Percentiles rank a stretch among this genome's conserved stretches.
These are phyloP conservation scores for Xylariaceae sp. DNA, from an alignment of 2,329 filamentous ascomycete genomes.

Conservation along the genomic window DNA sequence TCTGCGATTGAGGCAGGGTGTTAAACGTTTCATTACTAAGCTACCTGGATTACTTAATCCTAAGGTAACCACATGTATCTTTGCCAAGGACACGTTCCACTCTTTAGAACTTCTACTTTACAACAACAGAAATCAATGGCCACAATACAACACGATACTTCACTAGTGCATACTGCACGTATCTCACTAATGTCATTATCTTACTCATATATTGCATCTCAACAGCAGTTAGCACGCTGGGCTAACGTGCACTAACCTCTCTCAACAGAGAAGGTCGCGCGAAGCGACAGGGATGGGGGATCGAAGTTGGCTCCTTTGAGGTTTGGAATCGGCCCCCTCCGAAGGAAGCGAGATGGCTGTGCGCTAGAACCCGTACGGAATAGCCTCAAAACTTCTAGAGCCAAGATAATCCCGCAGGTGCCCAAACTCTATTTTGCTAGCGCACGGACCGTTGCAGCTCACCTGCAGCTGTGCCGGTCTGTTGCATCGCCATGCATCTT, in stretches of 20 bases:
- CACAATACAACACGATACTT: too few relatives aligned
- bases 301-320: not conserved
- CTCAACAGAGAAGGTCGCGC: not conserved
- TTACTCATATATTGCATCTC: too few relatives aligned
- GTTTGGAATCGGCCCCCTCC: not conserved
- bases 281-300: not conserved
- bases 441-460: not conserved
- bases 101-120: too few relatives aligned
- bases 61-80: too few relatives aligned
- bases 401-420: not conserved
- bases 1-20: not conserved
- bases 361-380: not conserved
- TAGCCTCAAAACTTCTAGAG: not conserved
- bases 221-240: not conserved
- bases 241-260: not conserved
- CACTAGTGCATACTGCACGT: too few relatives aligned
- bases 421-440: not conserved
- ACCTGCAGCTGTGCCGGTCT: too few relatives aligned
- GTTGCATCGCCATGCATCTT: not conserved
- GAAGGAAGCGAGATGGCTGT: not conserved
- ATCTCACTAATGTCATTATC: too few relatives aligned
- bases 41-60: too few relatives aligned
- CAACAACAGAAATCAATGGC: too few relatives aligned
- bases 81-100: too few relatives aligned
- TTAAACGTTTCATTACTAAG: not conserved